Evolutionary conservation across 2,329 filamentous ascomycete species (phyloP).

Genomic region (Dichotomopilus funicola): DNA sequence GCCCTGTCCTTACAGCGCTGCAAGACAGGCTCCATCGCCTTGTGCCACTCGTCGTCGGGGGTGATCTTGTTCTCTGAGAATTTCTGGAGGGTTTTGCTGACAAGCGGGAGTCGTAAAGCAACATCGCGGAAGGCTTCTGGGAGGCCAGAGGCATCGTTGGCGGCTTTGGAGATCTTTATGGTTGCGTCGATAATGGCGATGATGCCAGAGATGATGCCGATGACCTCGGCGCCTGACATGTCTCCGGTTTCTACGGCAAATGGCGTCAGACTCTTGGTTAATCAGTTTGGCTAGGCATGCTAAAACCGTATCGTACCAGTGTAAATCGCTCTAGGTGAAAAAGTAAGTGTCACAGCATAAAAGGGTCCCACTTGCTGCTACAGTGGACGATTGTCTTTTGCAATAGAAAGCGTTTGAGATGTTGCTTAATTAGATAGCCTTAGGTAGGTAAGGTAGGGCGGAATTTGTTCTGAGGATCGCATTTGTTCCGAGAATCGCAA

Average conservation of each 20-base stretch:
- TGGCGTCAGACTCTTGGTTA: not conserved
- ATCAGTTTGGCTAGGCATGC: not conserved
- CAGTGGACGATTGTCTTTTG: too few relatives aligned
- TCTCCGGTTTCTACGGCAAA: not conserved
- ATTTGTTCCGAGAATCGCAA: too few relatives aligned
- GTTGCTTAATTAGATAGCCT: not conserved
- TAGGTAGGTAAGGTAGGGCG: too few relatives aligned
- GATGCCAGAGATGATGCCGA: slow-evolving; percentile 7
- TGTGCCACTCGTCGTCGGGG: not conserved
- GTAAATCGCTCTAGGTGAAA: not conserved
- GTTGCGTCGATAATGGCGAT: slow-evolving; percentile 5
- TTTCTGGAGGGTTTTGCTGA: not conserved
- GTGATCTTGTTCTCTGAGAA: not conserved
- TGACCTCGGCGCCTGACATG: slow-evolving; percentile 9
- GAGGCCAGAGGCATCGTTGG: slow-evolving; percentile 7
- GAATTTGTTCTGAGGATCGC: too few relatives aligned
- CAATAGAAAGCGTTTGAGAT: not conserved
- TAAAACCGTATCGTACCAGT: not conserved
- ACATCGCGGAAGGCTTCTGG: slow-evolving; percentile 7
- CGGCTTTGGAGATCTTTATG: slow-evolving; percentile 1
- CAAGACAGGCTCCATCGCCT: not conserved
- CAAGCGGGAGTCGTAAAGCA: not conserved
- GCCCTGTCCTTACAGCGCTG: not conserved
- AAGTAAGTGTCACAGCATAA: too few relatives aligned
- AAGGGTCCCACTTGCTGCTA: too few relatives aligned